phyloP scores from a whole-genome alignment of 2,329 filamentous ascomycete species.

The Tothia fuscella region DNA sequence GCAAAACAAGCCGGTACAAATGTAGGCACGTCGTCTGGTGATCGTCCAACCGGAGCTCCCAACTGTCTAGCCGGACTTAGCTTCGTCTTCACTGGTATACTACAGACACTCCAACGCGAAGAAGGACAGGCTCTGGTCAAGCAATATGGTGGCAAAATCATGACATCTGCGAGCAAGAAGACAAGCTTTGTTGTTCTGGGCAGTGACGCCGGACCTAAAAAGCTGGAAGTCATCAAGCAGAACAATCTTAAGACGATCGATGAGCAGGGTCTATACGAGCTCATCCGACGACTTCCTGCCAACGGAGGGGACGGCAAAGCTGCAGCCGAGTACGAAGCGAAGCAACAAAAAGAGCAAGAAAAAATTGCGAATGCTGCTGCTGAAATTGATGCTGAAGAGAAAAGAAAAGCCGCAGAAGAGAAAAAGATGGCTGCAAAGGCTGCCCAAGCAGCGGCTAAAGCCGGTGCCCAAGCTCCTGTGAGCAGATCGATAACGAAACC shows the following conservation, averaged over 20 bases:
- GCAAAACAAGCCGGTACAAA: conserved; percentile 53
- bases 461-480: conserved; percentile 23
- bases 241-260: conserved; percentile 82
- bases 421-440: conserved; percentile 40
- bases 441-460: conserved; percentile 31
- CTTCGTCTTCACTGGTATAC: conserved; percentile 90
- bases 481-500: conserved; percentile 13
- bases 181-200: conserved; percentile 91
- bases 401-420: conserved; percentile 29
- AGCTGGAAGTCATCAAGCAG: conserved; percentile 73
- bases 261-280: conserved; percentile 78
- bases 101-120: conserved; percentile 69
- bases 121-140: conserved; percentile 82
- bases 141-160: conserved; percentile 86
- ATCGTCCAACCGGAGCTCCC: conserved; percentile 71
- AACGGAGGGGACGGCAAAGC: conserved; percentile 82
- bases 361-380: conserved; percentile 69
- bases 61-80: conserved; percentile 82
- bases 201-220: conserved; percentile 82
- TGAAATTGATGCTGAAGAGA: conserved; percentile 75
- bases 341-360: conserved; percentile 72
- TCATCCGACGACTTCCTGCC: conserved; percentile 70
- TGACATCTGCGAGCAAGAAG: conserved; percentile 73
- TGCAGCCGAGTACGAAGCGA: conserved; percentile 72
- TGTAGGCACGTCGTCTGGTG: conserved; percentile 49